Evolutionary conservation across 495 filamentous ascomycete genomes (phyloP), one percentile per base, ranked within the genome.

Genomic region (Penicillium bovifimosum): DNA sequence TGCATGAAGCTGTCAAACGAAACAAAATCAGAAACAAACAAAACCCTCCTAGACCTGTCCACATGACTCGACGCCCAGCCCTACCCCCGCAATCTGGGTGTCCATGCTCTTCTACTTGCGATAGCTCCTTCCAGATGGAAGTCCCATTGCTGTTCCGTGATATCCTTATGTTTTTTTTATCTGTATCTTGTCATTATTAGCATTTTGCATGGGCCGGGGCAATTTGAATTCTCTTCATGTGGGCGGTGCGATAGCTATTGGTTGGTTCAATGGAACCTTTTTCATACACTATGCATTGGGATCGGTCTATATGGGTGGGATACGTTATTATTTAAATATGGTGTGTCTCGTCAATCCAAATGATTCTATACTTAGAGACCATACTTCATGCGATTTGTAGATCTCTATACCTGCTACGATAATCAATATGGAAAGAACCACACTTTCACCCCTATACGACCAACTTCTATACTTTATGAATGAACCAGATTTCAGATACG

Each of bases 1-100:
- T 10, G 64, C 64, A 24, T 71, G 54, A 60, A 13, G 9, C 24
- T 10, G 27, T 17, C 5, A 11, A 6, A 20, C 26, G 16, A 41
- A 31, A 40, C n/a, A n/a, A 31, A 18, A 45, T 32, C 28, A 24
- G 5, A 16, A 13, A 50, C n/a, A 41, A 34, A 26, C 6, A 14
- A 17, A 18, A 6, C 6, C 7, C 8, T 3, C n/a, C 6, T 27
- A 14, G n/a, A 48, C 34, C 34, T 20, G 7, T 28, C 11, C 35
- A 49, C 13, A 39, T 41, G n/a, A 26, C 14, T 26, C 32, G 28
- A 41, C 10, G 2, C 20, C 11, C 35, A 50, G 36, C 38, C 32
- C 16, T 16, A 20, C 36, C 4, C 29, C 26, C 27, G 32, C 14
- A 6, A 32, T 32, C 32, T 41, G 9, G 32, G 3, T 41, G 47